Percentiles rank a stretch among this genome's conserved stretches.
phyloP scores from a whole-genome alignment of 2,329 filamentous ascomycete genomes.

The Arthroderma sp. region DNA sequence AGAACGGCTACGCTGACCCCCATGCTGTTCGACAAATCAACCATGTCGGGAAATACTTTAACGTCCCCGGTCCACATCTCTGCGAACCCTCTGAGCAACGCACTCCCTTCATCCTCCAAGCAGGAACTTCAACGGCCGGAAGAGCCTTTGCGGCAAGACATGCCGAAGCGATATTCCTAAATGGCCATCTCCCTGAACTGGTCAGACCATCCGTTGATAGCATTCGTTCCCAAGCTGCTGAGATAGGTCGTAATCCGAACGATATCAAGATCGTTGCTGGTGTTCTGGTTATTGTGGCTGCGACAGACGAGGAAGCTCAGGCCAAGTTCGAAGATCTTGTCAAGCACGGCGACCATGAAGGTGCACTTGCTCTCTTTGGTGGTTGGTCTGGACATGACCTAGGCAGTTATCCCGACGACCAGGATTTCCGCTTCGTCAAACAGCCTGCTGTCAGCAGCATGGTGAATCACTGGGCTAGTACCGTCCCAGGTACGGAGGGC shows the following conservation, averaged over 20 bases:
- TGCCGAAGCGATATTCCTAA: constrained; percentile 35
- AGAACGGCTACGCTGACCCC: constrained; percentile 21
- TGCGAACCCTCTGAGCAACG: constrained; percentile 34
- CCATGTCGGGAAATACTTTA: constrained; percentile 30
- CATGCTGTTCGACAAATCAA: constrained; percentile 25
- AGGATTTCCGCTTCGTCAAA: constrained; percentile 32
- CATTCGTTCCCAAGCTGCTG: constrained; percentile 26
- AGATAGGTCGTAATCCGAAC: constrained; percentile 25
- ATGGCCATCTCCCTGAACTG: constrained; percentile 32
- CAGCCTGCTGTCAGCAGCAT: constrained; percentile 31
- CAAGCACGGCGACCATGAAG: constrained; percentile 33
- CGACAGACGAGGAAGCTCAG: constrained; percentile 32
- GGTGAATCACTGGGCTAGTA: constrained; percentile 33
- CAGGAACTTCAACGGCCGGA: constrained; percentile 34
- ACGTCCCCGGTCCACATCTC: constrained; percentile 32
- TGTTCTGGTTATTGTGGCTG: constrained; percentile 31
- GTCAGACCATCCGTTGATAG: constrained; percentile 30
- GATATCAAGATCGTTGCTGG: constrained; percentile 34
- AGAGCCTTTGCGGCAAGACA: constrained; percentile 34
- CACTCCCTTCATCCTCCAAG: constrained; percentile 36
- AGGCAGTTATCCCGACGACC: constrained; percentile 29
- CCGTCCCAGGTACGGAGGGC: constrained; percentile 27
- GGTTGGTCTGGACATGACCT: constrained; percentile 37
- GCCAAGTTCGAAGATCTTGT: constrained; percentile 30
- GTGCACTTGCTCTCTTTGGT: constrained; percentile 33